These are phyloP conservation scores for Tuber melanosporum DNA, from an alignment of 495 filamentous ascomycete species.

Conservation along the genomic window DNA sequence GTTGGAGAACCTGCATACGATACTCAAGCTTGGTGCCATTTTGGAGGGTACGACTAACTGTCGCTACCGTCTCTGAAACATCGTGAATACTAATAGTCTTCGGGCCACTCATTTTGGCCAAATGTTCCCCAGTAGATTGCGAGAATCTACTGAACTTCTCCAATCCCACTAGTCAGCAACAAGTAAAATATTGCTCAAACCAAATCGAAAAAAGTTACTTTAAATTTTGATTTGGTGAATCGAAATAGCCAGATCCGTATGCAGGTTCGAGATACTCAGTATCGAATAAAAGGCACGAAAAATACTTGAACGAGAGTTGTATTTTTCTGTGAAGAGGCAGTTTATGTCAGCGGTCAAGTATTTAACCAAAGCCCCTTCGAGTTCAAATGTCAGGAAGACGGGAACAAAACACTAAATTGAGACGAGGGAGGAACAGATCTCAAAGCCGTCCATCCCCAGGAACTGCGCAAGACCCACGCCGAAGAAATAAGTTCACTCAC, in stretches of 20 bases:
- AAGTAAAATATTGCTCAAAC: neutral
- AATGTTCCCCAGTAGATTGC: neutral
- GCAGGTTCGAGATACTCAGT: slow-evolving; percentile 1
- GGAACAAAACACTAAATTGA: neutral
- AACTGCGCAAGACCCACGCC: neutral
- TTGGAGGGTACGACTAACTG: slow-evolving; percentile 61
- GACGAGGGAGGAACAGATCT: neutral
- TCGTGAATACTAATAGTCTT: slow-evolving; percentile 38
- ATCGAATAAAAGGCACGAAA: neutral
- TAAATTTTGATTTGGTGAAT: neutral
- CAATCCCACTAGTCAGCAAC: neutral
- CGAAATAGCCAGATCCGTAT: neutral
- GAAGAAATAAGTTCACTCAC: slow-evolving; percentile 2
- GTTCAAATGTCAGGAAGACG: neutral
- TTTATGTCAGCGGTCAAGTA: slow-evolving; percentile 2
- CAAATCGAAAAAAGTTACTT: neutral
- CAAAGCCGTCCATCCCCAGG: neutral
- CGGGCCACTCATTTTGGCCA: slow-evolving; percentile 29
- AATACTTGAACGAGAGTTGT: neutral
- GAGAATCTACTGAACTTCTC: neutral
- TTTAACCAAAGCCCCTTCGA: neutral
- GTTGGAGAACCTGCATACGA: slow-evolving; percentile 78
- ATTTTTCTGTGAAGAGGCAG: neutral
- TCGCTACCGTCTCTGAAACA: slow-evolving; percentile 47
- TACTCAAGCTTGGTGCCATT: slow-evolving; percentile 79